Evolutionary conservation across 2,329 filamentous ascomycete species (phyloP).

Genomic region (Gliomastix tumulicola): DNA sequence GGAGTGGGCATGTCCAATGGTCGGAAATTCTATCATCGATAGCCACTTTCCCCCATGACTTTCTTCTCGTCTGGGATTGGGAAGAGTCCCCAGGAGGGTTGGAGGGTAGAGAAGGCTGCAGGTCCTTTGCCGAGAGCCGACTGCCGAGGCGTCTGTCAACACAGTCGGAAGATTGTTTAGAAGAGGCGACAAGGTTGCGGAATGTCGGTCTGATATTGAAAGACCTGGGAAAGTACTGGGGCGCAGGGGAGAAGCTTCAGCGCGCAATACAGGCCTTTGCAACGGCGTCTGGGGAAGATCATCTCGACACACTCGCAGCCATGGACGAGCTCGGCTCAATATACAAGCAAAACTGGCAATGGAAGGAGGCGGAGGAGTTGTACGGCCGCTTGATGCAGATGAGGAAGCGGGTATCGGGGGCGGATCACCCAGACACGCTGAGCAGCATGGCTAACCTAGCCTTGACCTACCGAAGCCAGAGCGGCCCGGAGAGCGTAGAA

Average conservation of each 20-base stretch:
- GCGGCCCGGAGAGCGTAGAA: too few relatives aligned
- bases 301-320: not conserved
- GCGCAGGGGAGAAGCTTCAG: not conserved
- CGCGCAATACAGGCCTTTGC: not conserved
- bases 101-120: not conserved
- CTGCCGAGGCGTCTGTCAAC: not conserved
- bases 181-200: not conserved
- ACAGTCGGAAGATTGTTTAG: not conserved
- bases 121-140: not conserved
- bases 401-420: not conserved
- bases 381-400: not conserved
- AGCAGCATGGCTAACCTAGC: not conserved
- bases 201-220: not conserved
- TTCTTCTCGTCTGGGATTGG: not conserved
- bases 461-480: too few relatives aligned
- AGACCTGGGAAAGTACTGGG: not conserved
- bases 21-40: not conserved
- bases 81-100: not conserved
- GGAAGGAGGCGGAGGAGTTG: not conserved
- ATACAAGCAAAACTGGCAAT: not conserved
- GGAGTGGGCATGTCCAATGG: too few relatives aligned
- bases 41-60: not conserved
- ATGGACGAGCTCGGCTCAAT: not conserved
- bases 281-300: not conserved
- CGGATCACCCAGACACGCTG: not conserved